These are phyloP conservation scores for Suhomyces chickasaworum DNA, from an alignment of 1,139 yeast genomes.

Conservation along the genomic window DNA sequence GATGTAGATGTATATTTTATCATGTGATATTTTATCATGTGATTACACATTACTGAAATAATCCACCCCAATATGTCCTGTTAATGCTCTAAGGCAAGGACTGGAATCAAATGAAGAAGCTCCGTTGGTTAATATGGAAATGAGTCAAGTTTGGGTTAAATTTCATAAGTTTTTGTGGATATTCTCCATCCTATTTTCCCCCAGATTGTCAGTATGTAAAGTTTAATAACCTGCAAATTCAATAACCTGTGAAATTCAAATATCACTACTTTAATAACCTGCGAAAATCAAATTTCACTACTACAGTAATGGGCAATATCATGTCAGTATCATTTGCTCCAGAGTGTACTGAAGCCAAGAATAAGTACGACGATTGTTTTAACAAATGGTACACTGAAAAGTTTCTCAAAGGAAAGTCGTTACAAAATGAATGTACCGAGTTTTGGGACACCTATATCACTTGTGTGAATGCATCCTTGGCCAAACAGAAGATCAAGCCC, in stretches of 20 bases:
- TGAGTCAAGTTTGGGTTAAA: no score
- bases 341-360: conserved; percentile 87
- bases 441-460: conserved; percentile 85
- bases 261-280: background rate
- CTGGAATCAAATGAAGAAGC: background rate
- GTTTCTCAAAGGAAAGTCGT: conserved; percentile 68
- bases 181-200: background rate
- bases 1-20: background rate
- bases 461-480: conserved; percentile 76
- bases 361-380: conserved; percentile 87
- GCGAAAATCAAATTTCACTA: conserved; percentile 4
- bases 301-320: conserved; percentile 61
- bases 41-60: no score
- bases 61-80: no score
- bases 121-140: no score
- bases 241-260: no score
- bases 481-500: conserved; percentile 73
- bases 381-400: conserved; percentile 95
- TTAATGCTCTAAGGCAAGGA: no score
- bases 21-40: background rate
- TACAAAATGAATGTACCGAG: conserved; percentile 85
- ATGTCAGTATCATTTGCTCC: conserved; percentile 97
- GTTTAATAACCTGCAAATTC: no score
- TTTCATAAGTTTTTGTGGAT: no score
- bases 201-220: no score